Evolutionary conservation across 2,329 filamentous ascomycete species (phyloP).

Genomic region (Paracamarosporium sp.): DNA sequence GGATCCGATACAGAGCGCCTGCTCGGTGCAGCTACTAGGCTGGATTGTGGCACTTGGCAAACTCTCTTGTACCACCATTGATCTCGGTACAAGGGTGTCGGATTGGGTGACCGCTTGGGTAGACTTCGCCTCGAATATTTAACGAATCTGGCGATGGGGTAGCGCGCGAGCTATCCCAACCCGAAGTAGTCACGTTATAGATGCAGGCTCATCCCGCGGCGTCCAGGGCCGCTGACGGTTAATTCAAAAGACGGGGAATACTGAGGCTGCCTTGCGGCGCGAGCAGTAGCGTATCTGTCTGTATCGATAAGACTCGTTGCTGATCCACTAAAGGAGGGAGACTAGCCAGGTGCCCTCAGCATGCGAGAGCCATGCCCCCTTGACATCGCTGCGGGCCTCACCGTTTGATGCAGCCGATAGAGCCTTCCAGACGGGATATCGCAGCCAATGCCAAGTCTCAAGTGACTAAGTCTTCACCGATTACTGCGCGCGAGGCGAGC

Average conservation of each 20-base stretch:
- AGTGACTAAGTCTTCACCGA: conserved; percentile 10
- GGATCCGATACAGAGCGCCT: not conserved
- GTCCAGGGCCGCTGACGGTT: not conserved
- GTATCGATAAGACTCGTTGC: not conserved
- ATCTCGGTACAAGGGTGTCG: not conserved
- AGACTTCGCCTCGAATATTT: too few relatives aligned
- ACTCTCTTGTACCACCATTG: not conserved
- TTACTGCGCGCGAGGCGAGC: conserved; percentile 3
- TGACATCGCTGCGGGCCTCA: not conserved
- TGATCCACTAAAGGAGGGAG: not conserved
- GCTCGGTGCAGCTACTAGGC: not conserved
- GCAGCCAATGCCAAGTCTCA: not conserved
- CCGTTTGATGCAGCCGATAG: not conserved
- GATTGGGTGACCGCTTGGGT: not conserved
- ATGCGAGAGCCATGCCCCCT: not conserved
- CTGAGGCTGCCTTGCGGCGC: not conserved
- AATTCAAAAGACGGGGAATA: not conserved
- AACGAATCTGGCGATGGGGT: too few relatives aligned
- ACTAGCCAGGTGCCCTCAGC: not conserved
- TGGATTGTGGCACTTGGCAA: not conserved
- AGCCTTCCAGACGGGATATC: not conserved
- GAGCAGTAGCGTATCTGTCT: not conserved
- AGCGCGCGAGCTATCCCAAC: not conserved
- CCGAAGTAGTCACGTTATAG: not conserved
- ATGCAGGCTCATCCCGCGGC: not conserved